These are phyloP conservation scores for Salix koriyanagi DNA, from an alignment of 345 rosid genomes.

Conservation along the genomic window DNA sequence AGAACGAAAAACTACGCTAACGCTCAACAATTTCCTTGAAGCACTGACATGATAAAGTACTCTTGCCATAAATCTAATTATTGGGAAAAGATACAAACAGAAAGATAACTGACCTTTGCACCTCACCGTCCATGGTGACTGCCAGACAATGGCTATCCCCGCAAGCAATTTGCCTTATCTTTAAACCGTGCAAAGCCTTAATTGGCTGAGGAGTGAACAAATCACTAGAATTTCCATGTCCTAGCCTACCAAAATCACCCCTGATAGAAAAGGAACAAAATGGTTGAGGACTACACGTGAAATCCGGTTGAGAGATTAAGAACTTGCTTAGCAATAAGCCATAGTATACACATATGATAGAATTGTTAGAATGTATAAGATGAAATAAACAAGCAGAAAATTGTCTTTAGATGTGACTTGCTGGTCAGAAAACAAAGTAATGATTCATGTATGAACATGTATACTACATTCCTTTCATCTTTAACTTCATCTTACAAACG, in stretches of 20 bases:
- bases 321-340: neutral
- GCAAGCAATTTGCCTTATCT: slow-evolving; percentile 91
- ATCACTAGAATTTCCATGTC: slow-evolving; percentile 95
- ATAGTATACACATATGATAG: neutral
- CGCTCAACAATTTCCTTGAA: too few species aligned
- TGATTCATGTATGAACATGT: too few species aligned
- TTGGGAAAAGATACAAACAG: neutral
- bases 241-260: slow-evolving; percentile 99
- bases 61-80: neutral
- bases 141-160: slow-evolving; percentile 99
- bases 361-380: neutral
- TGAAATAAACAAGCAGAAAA: neutral
- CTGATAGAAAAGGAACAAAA: slow-evolving; percentile 31
- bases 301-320: neutral
- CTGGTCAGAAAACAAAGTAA: too few species aligned
- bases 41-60: neutral
- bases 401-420: too few species aligned
- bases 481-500: neutral
- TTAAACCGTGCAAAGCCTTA: slow-evolving; percentile 68
- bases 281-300: neutral
- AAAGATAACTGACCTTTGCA: slow-evolving; percentile 57
- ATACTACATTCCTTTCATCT: neutral
- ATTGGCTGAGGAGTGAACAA: slow-evolving; percentile 87
- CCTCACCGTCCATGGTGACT: slow-evolving; percentile 83
- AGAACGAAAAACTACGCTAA: too few species aligned